phyloP scores from a whole-genome alignment of 805 yeast species.

The Myxozyma lipomycoides region DNA sequence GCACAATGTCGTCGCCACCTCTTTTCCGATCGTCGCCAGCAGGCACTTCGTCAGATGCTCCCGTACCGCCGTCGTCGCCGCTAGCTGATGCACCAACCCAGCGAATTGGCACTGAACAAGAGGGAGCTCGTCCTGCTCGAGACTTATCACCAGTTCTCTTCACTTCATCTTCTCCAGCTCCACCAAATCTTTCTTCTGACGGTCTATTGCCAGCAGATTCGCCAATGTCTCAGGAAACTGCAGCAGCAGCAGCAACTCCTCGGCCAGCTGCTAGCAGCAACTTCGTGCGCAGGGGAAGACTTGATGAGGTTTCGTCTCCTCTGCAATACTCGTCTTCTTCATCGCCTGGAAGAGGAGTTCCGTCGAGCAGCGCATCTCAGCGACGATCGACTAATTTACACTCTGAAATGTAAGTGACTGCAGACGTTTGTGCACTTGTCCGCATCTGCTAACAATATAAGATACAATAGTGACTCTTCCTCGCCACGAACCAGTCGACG shows the following conservation, averaged over 20 bases:
- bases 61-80: not conserved
- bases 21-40: not conserved
- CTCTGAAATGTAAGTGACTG: conserved; percentile 17
- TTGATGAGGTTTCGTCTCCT: conserved; percentile 26
- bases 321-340: conserved; percentile 24
- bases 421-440: no score
- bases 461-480: not conserved
- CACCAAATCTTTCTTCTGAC: conserved; percentile 1
- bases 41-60: not conserved
- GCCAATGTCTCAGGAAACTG: conserved; percentile 9
- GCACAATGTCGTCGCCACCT: conserved; percentile 2
- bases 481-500: conserved; percentile 30
- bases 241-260: not conserved
- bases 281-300: conserved; percentile 13
- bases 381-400: conserved; percentile 8
- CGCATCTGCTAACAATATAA: conserved; percentile 1
- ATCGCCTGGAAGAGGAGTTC: conserved; percentile 10
- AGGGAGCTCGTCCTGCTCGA: not conserved
- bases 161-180: conserved; percentile 17
- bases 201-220: conserved; percentile 6
- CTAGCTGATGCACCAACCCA: not conserved
- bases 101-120: not conserved
- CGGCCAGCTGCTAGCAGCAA: not conserved
- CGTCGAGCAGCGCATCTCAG: conserved; percentile 13
- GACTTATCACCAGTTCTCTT: conserved; percentile 21